These are phyloP conservation scores for Spathaspora boniae DNA, from an alignment of 805 yeast genomes.

Conservation along the genomic window DNA sequence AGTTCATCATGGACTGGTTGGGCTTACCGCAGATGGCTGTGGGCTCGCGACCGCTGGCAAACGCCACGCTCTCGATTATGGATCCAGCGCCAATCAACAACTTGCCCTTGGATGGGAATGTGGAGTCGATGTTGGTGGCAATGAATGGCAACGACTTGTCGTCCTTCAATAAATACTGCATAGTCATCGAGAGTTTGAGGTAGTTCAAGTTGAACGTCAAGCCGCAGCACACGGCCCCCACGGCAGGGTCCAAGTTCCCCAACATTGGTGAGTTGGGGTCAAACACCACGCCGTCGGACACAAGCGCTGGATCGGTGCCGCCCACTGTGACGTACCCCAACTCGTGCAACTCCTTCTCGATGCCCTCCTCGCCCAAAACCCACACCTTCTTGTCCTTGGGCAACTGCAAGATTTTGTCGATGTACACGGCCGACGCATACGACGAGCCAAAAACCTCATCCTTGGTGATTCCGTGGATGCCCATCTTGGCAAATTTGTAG, in stretches of 20 bases:
- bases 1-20: constrained; percentile 81
- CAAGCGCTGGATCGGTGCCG: constrained; percentile 69
- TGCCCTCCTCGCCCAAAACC: constrained; percentile 87
- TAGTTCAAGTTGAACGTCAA: constrained; percentile 75
- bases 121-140: constrained; percentile 94
- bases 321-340: constrained; percentile 78
- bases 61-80: constrained; percentile 71
- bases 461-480: constrained; percentile 46
- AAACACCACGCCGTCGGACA: constrained; percentile 44
- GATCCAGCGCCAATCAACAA: constrained; percentile 96
- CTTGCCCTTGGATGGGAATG: constrained; percentile 85
- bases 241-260: constrained; percentile 60
- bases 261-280: constrained; percentile 54
- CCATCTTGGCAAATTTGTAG: constrained; percentile 61
- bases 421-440: constrained; percentile 85
- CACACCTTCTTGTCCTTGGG: constrained; percentile 78
- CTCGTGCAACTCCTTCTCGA: constrained; percentile 70
- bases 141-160: constrained; percentile 63
- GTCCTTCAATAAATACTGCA: constrained; percentile 69
- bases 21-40: constrained; percentile 90
- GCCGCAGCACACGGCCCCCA: constrained; percentile 90
- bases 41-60: constrained; percentile 77
- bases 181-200: constrained; percentile 72
- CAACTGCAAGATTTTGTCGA: constrained; percentile 69
- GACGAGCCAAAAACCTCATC: constrained; percentile 89